phyloP scores from a whole-genome alignment of 1,284 basidiomycete species.

The Rhodotorula sp. region DNA sequence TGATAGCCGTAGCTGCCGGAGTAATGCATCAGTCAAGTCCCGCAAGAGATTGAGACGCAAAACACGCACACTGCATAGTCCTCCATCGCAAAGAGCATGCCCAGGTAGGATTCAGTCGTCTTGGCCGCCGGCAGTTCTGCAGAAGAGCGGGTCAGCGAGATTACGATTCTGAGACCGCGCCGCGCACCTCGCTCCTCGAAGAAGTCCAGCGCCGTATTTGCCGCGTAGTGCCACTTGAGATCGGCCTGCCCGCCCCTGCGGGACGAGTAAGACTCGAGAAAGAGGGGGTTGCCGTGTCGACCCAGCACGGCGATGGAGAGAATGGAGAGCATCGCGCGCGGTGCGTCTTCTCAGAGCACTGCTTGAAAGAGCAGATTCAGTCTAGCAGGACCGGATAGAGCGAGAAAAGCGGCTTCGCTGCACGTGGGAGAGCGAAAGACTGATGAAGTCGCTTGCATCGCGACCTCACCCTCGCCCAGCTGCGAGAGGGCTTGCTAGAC shows the following conservation, averaged over 20 bases:
- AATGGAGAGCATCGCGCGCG: constrained; percentile 15
- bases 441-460: no score
- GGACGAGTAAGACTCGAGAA: constrained; percentile 25
- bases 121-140: constrained; percentile 40
- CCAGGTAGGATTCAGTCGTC: constrained; percentile 48
- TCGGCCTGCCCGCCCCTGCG: constrained; percentile 30
- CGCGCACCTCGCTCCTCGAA: constrained; percentile 49
- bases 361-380: no score
- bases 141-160: neutral
- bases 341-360: no score
- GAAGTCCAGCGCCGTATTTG: constrained; percentile 48
- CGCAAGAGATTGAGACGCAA: neutral
- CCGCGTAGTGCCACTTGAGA: constrained; percentile 48
- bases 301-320: constrained; percentile 39
- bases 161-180: neutral
- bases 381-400: no score
- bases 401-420: no score
- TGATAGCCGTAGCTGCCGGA: constrained; percentile 48
- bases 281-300: constrained; percentile 39
- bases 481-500: no score
- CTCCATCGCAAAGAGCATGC: constrained; percentile 49
- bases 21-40: neutral
- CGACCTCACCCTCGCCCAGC: no score
- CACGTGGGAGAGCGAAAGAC: no score
- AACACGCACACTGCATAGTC: constrained; percentile 48